Conservation (phyloP, 768 basidiomycete species). For the Sarcodon sp. region DNA sequence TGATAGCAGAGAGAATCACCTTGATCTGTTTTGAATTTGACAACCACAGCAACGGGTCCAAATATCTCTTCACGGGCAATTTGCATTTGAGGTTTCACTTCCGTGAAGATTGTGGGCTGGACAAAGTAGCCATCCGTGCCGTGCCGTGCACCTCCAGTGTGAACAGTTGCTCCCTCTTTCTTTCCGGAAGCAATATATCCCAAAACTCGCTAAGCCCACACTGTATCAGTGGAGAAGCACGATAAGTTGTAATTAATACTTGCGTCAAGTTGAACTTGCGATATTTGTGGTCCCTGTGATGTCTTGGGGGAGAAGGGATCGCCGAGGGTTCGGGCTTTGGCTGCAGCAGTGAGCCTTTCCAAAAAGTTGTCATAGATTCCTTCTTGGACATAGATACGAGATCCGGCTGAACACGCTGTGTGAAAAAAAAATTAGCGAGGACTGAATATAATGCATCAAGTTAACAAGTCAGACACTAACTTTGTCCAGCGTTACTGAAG, state of each 20-base stretch:
- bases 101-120: conserved; percentile 48
- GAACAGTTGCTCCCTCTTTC: conserved; percentile 44
- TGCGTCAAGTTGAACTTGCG: conserved; percentile 61
- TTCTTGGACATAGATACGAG: conserved; percentile 63
- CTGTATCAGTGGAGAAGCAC: conserved; percentile 22
- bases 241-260: conserved; percentile 10
- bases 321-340: conserved; percentile 38
- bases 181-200: conserved; percentile 49
- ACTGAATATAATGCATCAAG: neutral
- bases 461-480: neutral
- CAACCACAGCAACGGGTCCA: conserved; percentile 55
- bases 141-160: conserved; percentile 37
- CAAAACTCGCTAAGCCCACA: conserved; percentile 56
- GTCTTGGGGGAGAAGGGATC: conserved; percentile 42
- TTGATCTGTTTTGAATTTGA: conserved; percentile 51
- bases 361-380: conserved; percentile 61
- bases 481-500: conserved; percentile 18
- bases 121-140: conserved; percentile 54
- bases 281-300: conserved; percentile 29
- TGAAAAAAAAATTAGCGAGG: conserved; percentile 16
- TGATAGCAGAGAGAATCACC: neutral
- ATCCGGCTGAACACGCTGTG: conserved; percentile 61
- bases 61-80: conserved; percentile 52
- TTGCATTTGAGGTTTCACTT: conserved; percentile 39
- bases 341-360: conserved; percentile 32